Base-by-base conservation (phyloP, 2,329 filamentous ascomycete species). In the Cercospora sesami region DNA sequence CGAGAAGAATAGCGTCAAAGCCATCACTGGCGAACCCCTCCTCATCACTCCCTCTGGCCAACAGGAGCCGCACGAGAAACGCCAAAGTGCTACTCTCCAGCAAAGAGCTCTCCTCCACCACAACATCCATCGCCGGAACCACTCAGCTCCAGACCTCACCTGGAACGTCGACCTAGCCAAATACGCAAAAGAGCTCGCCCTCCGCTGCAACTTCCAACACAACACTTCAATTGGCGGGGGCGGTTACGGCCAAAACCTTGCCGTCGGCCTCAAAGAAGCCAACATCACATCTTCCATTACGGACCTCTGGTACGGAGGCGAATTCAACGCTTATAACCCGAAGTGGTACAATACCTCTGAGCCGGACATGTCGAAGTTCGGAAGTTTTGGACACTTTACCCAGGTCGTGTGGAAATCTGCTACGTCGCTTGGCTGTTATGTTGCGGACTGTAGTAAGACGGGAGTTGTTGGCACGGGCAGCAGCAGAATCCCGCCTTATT, bases 231-330 rank as follows among this genome's bases (percentile, higher is more conserved):
- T 86, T 53, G 87, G 87, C 70, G 83, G 82, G 57, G 87, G 87
- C 64, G 83, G 85, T 53, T 95, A 94, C 76, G 94, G 94, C n/a
- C 94, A 98, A 82, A 98, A 97, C 85, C 89, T 97, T 66, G 94
- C 91, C 76, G 89, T 89, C 68, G 83, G 89, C 69, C 83, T 86
- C 70, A 76, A 80, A 1, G 79, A 81, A 26, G 80, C 79, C 68
- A 85, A 88, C 42, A 83, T 91, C 68, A 87, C 87, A 64, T 83
- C 86, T 71, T 88, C 89, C 72, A 88, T 94, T 76, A 91, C 88
- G 75, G 86, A 93, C 78, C 84, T 90, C 82, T 97, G 94, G 92
- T 97, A 97, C 86, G 91, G 94, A 78, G 86, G 86, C 74, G 92
- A 96, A 80, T 82, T 90, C 73, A 77, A 77, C 67, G 89, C 85